phyloP scores from a whole-genome alignment of 2,329 filamentous ascomycete species.

The Aciculosporium take region DNA sequence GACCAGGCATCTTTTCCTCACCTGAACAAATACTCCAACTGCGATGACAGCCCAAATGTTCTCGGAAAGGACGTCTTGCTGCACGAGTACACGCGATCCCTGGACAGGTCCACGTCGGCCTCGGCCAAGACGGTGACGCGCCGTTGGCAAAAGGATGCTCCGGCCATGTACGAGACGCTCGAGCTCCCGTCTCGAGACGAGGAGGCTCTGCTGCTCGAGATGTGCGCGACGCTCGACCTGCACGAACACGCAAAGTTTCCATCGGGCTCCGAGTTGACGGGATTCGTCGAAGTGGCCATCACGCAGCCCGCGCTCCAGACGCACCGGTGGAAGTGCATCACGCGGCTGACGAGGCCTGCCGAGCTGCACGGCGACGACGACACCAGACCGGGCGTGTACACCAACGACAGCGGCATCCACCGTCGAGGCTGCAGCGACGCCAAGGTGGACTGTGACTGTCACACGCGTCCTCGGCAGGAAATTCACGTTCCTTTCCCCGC shows the following conservation, averaged over 20 bases:
- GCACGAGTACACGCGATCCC: conserved; percentile 42
- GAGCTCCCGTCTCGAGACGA: conserved; percentile 33
- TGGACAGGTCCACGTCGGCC: conserved; percentile 41
- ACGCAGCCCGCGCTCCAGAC: conserved; percentile 37
- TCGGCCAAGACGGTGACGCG: conserved; percentile 38
- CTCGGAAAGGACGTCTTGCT: conserved; percentile 38
- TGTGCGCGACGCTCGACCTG: conserved; percentile 46
- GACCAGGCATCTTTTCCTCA: conserved; percentile 38
- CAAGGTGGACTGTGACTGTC: conserved; percentile 36
- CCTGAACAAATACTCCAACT: conserved; percentile 37
- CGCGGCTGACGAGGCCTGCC: conserved; percentile 40
- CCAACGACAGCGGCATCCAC: conserved; percentile 38
- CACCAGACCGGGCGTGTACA: conserved; percentile 29
- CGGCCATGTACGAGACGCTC: conserved; percentile 39
- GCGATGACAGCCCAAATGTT: conserved; percentile 35
- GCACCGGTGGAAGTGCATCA: conserved; percentile 47
- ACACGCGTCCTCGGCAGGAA: conserved; percentile 30
- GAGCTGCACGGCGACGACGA: conserved; percentile 38
- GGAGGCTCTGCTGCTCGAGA: conserved; percentile 44
- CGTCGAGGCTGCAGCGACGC: conserved; percentile 35
- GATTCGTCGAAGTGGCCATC: conserved; percentile 44
- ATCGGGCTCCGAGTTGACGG: conserved; percentile 43
- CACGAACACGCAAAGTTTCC: conserved; percentile 44
- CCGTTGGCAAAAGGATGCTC: conserved; percentile 45
- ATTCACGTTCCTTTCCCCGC: conserved; percentile 44